These are phyloP conservation scores for Sporothrix brasiliensis DNA, from an alignment of 2,329 filamentous ascomycete species.

Conservation along the genomic window DNA sequence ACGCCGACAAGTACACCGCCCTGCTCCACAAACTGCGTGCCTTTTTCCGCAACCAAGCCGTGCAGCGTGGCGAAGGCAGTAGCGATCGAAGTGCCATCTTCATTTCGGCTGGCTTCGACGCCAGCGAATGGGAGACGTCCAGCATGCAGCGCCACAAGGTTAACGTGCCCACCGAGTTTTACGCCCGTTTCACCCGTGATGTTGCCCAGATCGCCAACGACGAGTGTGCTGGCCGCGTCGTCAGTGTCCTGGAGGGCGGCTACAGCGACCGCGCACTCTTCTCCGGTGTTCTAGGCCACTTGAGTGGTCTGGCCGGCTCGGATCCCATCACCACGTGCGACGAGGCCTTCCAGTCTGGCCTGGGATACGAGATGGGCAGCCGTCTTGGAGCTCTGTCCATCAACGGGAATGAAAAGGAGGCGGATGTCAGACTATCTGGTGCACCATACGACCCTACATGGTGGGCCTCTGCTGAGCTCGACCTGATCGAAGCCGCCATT, in stretches of 20 bases:
- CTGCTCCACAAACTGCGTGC: slow-evolving; percentile 78
- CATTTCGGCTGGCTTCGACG: slow-evolving; percentile 93
- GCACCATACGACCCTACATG: slow-evolving; percentile 65
- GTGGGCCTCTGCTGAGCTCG: slow-evolving; percentile 70
- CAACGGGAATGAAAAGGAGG: background rate
- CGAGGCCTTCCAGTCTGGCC: slow-evolving; percentile 46
- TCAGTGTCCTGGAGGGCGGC: slow-evolving; percentile 93
- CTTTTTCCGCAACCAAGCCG: slow-evolving; percentile 75
- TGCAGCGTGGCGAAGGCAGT: slow-evolving; percentile 45
- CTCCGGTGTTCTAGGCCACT: slow-evolving; percentile 86
- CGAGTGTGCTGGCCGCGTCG: slow-evolving; percentile 72
- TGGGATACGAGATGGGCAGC: slow-evolving; percentile 61
- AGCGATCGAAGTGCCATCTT: slow-evolving; percentile 77
- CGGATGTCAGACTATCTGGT: background rate
- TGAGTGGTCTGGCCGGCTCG: slow-evolving; percentile 75
- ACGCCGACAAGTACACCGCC: slow-evolving; percentile 74
- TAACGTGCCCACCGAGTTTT: slow-evolving; percentile 96
- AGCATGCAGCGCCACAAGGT: slow-evolving; percentile 96
- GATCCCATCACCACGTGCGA: slow-evolving; percentile 47
- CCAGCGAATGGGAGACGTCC: slow-evolving; percentile 87
- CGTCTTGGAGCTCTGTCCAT: slow-evolving; percentile 14
- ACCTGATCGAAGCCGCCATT: slow-evolving; percentile 66
- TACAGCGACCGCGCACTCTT: slow-evolving; percentile 91
- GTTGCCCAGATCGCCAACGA: slow-evolving; percentile 81
- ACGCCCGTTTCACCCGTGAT: slow-evolving; percentile 85